phyloP scores from a whole-genome alignment of 1,284 basidiomycete species.

The Porogramme epimiltina region DNA sequence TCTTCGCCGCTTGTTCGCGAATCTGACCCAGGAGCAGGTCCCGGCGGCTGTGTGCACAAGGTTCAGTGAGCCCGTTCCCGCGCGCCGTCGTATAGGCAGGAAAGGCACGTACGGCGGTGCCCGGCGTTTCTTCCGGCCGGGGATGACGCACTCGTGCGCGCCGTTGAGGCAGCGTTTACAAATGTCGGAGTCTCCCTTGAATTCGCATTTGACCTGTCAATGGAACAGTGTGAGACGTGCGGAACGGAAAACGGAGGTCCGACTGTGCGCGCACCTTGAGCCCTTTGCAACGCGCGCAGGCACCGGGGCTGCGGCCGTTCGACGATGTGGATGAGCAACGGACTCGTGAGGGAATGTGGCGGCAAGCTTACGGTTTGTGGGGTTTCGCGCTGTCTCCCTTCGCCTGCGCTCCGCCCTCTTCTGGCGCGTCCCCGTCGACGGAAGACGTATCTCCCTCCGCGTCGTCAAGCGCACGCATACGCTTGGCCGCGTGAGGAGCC shows the following conservation, averaged over 20 bases:
- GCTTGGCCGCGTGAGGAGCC: slow-evolving; percentile 22
- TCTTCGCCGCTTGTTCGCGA: slow-evolving; percentile 68
- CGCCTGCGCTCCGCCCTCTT: slow-evolving; percentile 26
- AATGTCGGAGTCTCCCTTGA: slow-evolving; percentile 63
- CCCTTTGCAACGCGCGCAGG: slow-evolving; percentile 72
- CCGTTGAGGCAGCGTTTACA: slow-evolving; percentile 71
- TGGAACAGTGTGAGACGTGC: not conserved
- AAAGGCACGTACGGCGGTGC: slow-evolving; percentile 65
- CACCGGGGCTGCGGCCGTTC: slow-evolving; percentile 37
- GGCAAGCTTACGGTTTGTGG: slow-evolving; percentile 46
- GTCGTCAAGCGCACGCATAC: slow-evolving; percentile 49
- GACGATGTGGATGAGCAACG: not conserved
- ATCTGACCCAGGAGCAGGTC: slow-evolving; percentile 76
- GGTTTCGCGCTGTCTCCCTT: slow-evolving; percentile 41
- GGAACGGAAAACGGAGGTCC: not conserved
- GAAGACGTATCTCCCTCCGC: slow-evolving; percentile 37
- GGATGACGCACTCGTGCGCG: slow-evolving; percentile 71
- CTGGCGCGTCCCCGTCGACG: slow-evolving; percentile 16
- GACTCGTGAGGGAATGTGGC: not conserved
- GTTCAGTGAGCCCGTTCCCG: not conserved
- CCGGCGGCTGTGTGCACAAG: slow-evolving; percentile 52
- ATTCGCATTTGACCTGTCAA: slow-evolving; percentile 66
- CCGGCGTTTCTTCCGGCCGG: slow-evolving; percentile 73
- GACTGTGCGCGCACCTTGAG: slow-evolving; percentile 54
- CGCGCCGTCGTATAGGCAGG: not conserved